Evolutionary conservation across 2,329 filamentous ascomycete species (phyloP).

Genomic region (Endoconidiophora polonica): DNA sequence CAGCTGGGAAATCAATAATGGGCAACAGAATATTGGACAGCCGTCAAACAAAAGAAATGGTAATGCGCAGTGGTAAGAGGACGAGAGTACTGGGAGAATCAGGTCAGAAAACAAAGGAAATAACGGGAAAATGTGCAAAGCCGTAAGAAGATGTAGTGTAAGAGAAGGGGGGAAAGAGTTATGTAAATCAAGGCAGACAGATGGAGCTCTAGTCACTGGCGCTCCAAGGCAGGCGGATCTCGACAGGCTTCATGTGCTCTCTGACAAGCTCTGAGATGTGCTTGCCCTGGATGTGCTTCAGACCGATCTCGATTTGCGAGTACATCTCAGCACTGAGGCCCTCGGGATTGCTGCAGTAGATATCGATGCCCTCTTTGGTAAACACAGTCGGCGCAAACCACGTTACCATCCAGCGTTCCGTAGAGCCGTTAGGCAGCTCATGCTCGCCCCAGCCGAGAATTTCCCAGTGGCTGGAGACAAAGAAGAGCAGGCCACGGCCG

Average conservation of each 20-base stretch:
- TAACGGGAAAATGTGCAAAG: neutral
- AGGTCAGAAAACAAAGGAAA: neutral
- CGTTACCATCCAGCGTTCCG: slow-evolving; percentile 59
- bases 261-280: slow-evolving; percentile 35
- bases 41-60: neutral
- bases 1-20: slow-evolving; percentile 1
- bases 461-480: slow-evolving; percentile 67
- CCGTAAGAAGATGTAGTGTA: neutral
- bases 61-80: neutral
- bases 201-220: slow-evolving; percentile 15
- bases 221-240: slow-evolving; percentile 35
- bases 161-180: neutral
- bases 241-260: slow-evolving; percentile 33
- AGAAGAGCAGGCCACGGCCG: slow-evolving; percentile 56
- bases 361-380: slow-evolving; percentile 64
- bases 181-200: neutral
- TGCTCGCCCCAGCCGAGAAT: slow-evolving; percentile 56
- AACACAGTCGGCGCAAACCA: slow-evolving; percentile 75
- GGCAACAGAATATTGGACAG: neutral
- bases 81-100: neutral
- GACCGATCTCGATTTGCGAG: slow-evolving; percentile 34
- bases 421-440: slow-evolving; percentile 22
- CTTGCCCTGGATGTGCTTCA: slow-evolving; percentile 31
- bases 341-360: slow-evolving; percentile 49
- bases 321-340: slow-evolving; percentile 44